Evolutionary conservation across 179 eudicot species (phyloP).

Genomic region (Actinidia arguta): DNA sequence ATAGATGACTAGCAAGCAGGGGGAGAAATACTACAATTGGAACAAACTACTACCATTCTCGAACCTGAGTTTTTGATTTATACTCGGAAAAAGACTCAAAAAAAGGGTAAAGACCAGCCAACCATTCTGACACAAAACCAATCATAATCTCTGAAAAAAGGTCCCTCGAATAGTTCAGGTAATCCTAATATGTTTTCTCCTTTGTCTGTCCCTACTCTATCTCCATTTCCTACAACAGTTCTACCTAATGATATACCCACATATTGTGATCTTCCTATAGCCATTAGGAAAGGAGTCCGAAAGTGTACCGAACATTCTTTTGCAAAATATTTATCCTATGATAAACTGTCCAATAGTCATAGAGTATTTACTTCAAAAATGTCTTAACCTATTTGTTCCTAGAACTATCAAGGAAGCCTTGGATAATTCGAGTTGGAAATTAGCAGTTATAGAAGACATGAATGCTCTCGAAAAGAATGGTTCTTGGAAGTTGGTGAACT

Average conservation of each 20-base stretch:
- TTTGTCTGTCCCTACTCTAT: neutral
- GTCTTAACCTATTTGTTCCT: neutral
- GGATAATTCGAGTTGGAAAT: slow-evolving; percentile 1
- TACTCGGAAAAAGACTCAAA: neutral
- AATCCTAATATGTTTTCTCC: neutral
- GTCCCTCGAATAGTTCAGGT: neutral
- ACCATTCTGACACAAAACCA: neutral
- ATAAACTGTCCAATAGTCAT: neutral
- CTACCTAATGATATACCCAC: neutral
- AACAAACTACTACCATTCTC: neutral
- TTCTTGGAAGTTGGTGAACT: neutral
- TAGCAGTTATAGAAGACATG: neutral
- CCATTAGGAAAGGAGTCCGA: neutral
- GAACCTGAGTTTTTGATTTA: neutral
- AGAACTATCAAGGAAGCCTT: slow-evolving; percentile 3
- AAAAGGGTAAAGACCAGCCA: neutral
- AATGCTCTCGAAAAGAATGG: no score
- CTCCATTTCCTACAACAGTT: neutral
- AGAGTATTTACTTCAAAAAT: slow-evolving; percentile 9
- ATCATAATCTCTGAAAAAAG: neutral
- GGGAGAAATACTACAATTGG: neutral
- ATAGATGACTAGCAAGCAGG: slow-evolving; percentile 39
- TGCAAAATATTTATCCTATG: neutral
- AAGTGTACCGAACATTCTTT: neutral
- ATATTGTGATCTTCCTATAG: neutral